A percentile compares a stretch with the other conserved stretches of the same genome.
phyloP scores from a whole-genome alignment of 441 rosid species.

The Adansonia rubrostipa region DNA sequence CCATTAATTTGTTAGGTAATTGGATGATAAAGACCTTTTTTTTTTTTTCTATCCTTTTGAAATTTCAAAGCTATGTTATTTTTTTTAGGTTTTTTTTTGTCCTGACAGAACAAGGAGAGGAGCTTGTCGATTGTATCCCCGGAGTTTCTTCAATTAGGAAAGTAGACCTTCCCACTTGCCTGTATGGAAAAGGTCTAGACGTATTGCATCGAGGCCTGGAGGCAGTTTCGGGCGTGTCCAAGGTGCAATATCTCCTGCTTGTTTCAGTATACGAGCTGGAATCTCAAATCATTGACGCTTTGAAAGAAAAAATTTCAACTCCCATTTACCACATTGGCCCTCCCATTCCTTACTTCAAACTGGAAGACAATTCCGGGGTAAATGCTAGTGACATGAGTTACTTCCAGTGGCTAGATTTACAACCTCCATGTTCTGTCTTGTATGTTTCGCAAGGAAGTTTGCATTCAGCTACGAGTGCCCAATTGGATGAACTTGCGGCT shows the following conservation, averaged over 20 bases:
- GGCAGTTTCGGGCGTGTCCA: conserved; percentile 27
- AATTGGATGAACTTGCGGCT: conserved; percentile 32
- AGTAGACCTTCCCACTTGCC: conserved; percentile 28
- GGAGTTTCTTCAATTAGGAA: conserved; percentile 26
- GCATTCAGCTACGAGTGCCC: conserved; percentile 32
- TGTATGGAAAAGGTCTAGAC: background rate
- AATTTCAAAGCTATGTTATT: no score
- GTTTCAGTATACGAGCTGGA: conserved; percentile 48
- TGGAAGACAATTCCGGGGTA: conserved; percentile 3
- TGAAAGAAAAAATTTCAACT: conserved; percentile 16
- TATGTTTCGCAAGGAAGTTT: conserved; percentile 44
- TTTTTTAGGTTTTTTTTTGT: background rate
- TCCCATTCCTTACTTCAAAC: conserved; percentile 39
- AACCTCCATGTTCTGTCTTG: conserved; percentile 36
- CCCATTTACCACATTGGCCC: conserved; percentile 47
- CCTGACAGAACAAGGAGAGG: conserved; percentile 21
- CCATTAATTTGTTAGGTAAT: conserved; percentile 1
- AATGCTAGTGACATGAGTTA: background rate
- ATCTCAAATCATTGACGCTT: conserved; percentile 28
- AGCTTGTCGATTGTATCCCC: conserved; percentile 15
- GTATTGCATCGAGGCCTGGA: conserved; percentile 23
- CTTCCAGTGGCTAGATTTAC: conserved; percentile 36
- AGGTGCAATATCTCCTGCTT: conserved; percentile 32
- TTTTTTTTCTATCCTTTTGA: no score
- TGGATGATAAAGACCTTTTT: background rate